These are phyloP conservation scores for Chlamydomonas eustigma DNA, from an alignment of 139 green algal genomes.

Conservation along the genomic window DNA sequence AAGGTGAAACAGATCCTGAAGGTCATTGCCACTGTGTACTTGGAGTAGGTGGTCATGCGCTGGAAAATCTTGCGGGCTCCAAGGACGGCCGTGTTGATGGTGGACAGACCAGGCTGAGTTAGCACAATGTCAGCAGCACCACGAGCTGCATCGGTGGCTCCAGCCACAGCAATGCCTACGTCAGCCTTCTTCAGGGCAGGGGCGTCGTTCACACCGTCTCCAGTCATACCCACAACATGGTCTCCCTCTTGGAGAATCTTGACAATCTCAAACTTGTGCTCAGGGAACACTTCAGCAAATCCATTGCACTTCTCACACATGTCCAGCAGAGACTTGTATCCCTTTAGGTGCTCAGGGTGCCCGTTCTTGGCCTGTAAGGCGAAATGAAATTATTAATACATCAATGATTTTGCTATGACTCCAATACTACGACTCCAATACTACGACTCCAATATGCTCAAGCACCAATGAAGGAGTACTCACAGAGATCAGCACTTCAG, in stretches of 20 bases:
- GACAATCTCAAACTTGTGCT: slow-evolving; percentile 89
- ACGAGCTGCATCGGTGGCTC: slow-evolving; percentile 73
- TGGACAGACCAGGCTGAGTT: slow-evolving; percentile 47
- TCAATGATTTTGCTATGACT: no score
- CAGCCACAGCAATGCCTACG: slow-evolving; percentile 84
- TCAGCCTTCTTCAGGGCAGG: slow-evolving; percentile 93
- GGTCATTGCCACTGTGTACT: slow-evolving; percentile 85
- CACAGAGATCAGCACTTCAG: slow-evolving; percentile 40
- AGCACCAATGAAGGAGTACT: no score
- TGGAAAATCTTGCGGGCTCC: slow-evolving; percentile 85
- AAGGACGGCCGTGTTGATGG: slow-evolving; percentile 71
- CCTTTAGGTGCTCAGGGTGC: background rate
- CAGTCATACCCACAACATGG: slow-evolving; percentile 81
- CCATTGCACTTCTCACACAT: slow-evolving; percentile 75
- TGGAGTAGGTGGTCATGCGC: slow-evolving; percentile 83
- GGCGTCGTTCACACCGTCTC: slow-evolving; percentile 85
- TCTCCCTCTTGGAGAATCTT: slow-evolving; percentile 63
- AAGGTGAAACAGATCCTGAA: slow-evolving; percentile 88
- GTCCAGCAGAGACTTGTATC: slow-evolving; percentile 46
- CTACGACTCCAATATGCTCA: no score
- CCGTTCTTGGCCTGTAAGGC: background rate
- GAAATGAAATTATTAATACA: background rate
- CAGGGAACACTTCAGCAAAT: slow-evolving; percentile 84
- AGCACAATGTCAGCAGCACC: slow-evolving; percentile 81
- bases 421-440: no score